Evolutionary conservation across 192 early-diverging fungal genomes (phyloP).

Genomic region (Gonapodya prolifera): DNA sequence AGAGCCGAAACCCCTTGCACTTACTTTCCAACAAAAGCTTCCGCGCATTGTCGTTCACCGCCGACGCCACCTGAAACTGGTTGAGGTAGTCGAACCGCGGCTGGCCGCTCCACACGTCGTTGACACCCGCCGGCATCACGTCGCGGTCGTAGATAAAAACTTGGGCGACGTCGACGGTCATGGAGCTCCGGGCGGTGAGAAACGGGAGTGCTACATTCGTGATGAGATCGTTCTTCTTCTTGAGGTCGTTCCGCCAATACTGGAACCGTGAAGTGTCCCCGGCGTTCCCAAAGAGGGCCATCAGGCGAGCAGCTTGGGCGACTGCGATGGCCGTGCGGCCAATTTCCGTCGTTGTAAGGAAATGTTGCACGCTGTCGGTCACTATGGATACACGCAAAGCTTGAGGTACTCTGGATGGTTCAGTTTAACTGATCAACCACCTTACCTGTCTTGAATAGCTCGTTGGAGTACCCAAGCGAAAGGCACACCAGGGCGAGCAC

Average conservation of each 20-base stretch:
- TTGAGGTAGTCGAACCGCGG: background rate
- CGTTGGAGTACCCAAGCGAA: background rate
- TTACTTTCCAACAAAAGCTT: too few relatives aligned
- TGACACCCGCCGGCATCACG: too few relatives aligned
- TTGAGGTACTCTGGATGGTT: background rate
- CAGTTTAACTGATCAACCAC: background rate
- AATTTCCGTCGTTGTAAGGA: background rate
- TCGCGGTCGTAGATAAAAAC: background rate
- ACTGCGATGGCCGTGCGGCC: background rate
- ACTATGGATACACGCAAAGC: background rate
- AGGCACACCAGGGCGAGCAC: background rate
- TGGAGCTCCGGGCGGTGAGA: background rate
- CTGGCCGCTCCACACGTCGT: background rate
- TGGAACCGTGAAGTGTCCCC: background rate
- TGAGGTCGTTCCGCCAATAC: background rate
- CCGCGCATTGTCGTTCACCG: background rate
- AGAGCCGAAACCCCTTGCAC: too few relatives aligned
- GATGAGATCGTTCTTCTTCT: background rate
- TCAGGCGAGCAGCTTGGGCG: background rate
- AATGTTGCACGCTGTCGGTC: background rate
- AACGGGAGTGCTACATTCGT: background rate
- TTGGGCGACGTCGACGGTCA: background rate
- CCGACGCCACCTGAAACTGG: background rate
- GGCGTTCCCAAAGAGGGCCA: background rate
- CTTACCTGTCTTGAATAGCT: background rate